Base-by-base conservation (phyloP, 2,329 filamentous ascomycete species). In the Penicillium sp. region DNA sequence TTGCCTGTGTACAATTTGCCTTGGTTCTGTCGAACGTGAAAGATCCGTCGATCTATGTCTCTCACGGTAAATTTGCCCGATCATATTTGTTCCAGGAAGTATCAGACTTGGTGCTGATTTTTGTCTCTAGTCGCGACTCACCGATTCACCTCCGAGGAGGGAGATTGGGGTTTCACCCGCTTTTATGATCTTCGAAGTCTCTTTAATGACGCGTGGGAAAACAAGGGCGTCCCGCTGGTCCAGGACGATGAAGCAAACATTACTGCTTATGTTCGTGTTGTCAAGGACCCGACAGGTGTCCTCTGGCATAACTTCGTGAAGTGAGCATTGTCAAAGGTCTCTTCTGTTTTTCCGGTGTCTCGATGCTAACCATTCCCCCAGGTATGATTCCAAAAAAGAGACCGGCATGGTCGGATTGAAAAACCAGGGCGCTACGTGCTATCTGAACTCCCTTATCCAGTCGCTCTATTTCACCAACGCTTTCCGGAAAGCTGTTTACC, bases 301-400 rank as follows among this genome's bases (percentile, higher is more conserved):
- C 60, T 79, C 51, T 79, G 77, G 77, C 77, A 79, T 56, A 78
- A 69, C 54, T 76, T 77, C 62, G 71, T 75, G 55, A 75, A 77
- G 74, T 77, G 63, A 54, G 71, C 5, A 28, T 28, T 28, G 10
- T 58, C 48, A 36, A 46, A 18, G 5, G 8, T 13, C 43, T 16
- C 23, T 23, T 14, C 8, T 21, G 18, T 33, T 24, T 5, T 26
- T 33, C 4, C 2, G 14, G 18, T 23, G 14, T 31, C 75, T 76
- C 63, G 76, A 75, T 16, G 63, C 46, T 56, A 39, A 56, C n/a
- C 81, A 51, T 78, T 80, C 68, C 74, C 76, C 54, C 46, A 81
- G 79, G 76, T 99, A 99, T 72, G 92, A 99, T 71, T 97, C 94
- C n/a, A 99, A 97, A 78, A 96, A 94, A 72, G 92, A 97, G 76